phyloP scores from a whole-genome alignment of 192 early-diverging fungal species.

The Coemansia javaensis region DNA sequence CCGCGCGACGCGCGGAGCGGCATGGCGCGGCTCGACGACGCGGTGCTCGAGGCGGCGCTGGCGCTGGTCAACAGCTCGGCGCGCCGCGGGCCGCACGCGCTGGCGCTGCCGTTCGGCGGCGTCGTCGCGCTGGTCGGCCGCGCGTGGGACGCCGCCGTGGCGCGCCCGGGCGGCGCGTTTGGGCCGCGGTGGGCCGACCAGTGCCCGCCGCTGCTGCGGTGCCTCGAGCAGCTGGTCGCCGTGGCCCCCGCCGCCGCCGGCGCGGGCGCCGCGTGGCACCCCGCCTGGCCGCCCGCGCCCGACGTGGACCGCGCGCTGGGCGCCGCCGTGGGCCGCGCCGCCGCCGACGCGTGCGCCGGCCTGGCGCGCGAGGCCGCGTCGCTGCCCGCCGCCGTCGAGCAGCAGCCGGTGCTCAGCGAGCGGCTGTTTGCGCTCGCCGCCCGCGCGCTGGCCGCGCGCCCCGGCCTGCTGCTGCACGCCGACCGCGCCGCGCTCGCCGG shows the following conservation, averaged over 20 bases:
- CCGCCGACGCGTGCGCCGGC: slow-evolving; percentile 20
- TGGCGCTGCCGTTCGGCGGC: slow-evolving; percentile 20
- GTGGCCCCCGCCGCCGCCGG: slow-evolving; percentile 20
- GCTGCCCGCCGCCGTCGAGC: slow-evolving; percentile 25
- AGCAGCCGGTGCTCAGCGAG: slow-evolving; percentile 41
- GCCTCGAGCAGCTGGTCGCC: slow-evolving; percentile 30
- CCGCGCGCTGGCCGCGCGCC: slow-evolving; percentile 23
- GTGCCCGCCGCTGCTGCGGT: slow-evolving; percentile 34
- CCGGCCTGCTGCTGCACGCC: slow-evolving; percentile 8
- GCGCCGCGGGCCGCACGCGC: slow-evolving; percentile 34
- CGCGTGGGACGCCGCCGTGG: slow-evolving; percentile 21
- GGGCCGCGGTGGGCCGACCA: slow-evolving; percentile 37
- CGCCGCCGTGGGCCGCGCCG: slow-evolving; percentile 20
- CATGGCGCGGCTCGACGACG: slow-evolving; percentile 15
- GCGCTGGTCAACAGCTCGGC: slow-evolving; percentile 23
- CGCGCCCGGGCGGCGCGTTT: slow-evolving; percentile 1
- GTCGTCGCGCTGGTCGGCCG: slow-evolving; percentile 13
- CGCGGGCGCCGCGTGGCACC: slow-evolving; percentile 8
- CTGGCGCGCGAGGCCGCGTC: slow-evolving; percentile 18
- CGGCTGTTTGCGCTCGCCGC: slow-evolving; percentile 31
- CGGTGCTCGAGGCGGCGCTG: slow-evolving; percentile 27
- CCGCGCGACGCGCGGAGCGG: background rate
- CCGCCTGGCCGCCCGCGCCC: background rate
- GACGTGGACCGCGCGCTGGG: slow-evolving; percentile 27
- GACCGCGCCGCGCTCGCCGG: slow-evolving; percentile 6